Base-by-base conservation (phyloP, 2,329 filamentous ascomycete genomes). In the Cyphellophora attinorum region DNA sequence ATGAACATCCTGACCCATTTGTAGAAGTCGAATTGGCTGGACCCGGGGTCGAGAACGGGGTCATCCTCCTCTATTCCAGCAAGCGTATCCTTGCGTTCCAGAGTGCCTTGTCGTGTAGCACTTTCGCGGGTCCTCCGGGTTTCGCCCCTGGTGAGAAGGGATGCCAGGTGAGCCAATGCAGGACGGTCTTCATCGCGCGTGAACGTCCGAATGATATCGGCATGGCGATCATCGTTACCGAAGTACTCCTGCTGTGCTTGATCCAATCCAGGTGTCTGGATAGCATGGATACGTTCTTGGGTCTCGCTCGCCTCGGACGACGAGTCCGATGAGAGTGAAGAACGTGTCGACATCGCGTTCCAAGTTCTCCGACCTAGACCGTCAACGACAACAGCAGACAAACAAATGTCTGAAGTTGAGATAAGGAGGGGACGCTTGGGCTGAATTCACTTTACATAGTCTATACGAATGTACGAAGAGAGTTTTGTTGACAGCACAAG, bases 1-100 rank as follows among this genome's bases (percentile, higher is more conserved):
- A 38, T 6, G 31, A 29, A 13, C 30, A 31, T 16, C 19, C 19
- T 30, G 15, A 30, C 25, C 36, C 30, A 33, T 31, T 29, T 34
- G 25, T 38, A 38, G 19, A 38, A 23, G 18, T 38, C 35, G 17
- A 38, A 38, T 6, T 19, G 10, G 5, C 29, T 18, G 8, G 19
- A 12, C 13, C 12, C 18, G 12, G 35, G 35, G 25, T 38, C 31
- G 14, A 38, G 27, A n/a, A 23, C 13, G 1, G 35, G 35, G 29
- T 38, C 34, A 34, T 34, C 21, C 8, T n/a, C 21, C 21, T 25
- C 21, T 8, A 25, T 8, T 8, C 21, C 21, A 25, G 21, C 21
- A n/a, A 25, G 21, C 8, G 21, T 25, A n/a, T 25, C 21, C 21
- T 25, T 25, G 21, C 21, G 21, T n/a, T 25, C 21, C 21, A 25